A percentile compares a stretch with the other conserved stretches of the same genome.
Evolutionary conservation across 2,329 filamentous ascomycete species (phyloP).

Genomic region (Claviceps sp.): DNA sequence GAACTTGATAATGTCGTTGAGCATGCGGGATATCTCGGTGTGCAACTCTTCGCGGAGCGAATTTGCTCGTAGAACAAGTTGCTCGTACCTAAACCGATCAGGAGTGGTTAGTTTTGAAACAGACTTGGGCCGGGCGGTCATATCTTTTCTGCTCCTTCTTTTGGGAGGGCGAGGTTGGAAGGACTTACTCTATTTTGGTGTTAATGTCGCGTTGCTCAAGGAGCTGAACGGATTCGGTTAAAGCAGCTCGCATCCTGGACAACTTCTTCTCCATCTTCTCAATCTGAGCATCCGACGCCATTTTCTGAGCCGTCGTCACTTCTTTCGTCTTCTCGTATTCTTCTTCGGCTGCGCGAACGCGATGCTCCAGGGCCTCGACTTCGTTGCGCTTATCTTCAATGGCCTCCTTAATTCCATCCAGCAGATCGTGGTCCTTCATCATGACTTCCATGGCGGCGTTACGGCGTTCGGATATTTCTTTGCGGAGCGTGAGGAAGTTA

Average conservation of each 20-base stretch:
- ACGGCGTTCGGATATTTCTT: slow-evolving; percentile 83
- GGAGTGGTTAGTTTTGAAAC: slow-evolving; percentile 1
- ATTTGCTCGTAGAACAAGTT: slow-evolving; percentile 72
- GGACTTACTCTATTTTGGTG: slow-evolving; percentile 76
- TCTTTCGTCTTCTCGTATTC: slow-evolving; percentile 93
- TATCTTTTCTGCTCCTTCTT: background rate
- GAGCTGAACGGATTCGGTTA: slow-evolving; percentile 76
- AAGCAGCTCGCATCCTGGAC: slow-evolving; percentile 74
- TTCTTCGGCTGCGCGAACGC: slow-evolving; percentile 75
- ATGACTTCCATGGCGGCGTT: slow-evolving; percentile 74
- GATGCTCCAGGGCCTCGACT: slow-evolving; percentile 81
- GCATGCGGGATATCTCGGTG: slow-evolving; percentile 86
- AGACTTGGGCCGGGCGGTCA: background rate
- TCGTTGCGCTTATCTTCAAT: slow-evolving; percentile 92
- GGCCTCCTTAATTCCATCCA: slow-evolving; percentile 90
- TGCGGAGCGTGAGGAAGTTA: slow-evolving; percentile 63
- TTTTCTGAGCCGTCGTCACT: slow-evolving; percentile 70
- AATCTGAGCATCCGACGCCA: slow-evolving; percentile 82
- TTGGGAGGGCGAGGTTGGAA: background rate
- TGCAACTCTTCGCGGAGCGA: slow-evolving; percentile 92
- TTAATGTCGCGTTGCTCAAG: slow-evolving; percentile 95
- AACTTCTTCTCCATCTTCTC: slow-evolving; percentile 98
- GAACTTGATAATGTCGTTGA: slow-evolving; percentile 97
- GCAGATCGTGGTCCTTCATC: slow-evolving; percentile 85
- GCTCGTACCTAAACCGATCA: slow-evolving; percentile 57